phyloP scores from a whole-genome alignment of 78 protist species.

The Parvularia atlantis region DNA sequence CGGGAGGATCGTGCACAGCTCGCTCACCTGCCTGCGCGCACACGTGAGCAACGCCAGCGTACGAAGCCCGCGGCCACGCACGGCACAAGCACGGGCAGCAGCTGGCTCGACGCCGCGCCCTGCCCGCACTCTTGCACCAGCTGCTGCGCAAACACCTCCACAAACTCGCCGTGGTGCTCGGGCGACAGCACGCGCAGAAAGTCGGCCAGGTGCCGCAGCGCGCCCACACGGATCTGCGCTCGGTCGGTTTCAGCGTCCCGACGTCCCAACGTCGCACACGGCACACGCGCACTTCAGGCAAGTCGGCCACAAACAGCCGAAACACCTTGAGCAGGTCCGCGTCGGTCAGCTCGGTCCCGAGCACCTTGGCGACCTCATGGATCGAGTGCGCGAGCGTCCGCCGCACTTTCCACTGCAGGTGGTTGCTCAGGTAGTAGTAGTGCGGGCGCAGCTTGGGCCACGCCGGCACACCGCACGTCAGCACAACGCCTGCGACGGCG shows the following conservation, averaged over 20 bases:
- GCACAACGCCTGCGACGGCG: constrained; percentile 36
- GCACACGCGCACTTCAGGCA: constrained; percentile 50
- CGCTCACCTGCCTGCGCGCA: not conserved
- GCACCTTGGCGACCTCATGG: constrained; percentile 23
- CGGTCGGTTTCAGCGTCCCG: not conserved
- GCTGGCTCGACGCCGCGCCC: not conserved
- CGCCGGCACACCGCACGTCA: constrained; percentile 3
- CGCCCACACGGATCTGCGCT: constrained; percentile 19
- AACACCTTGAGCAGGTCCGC: not conserved
- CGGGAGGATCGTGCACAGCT: not conserved
- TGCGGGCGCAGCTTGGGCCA: constrained; percentile 21
- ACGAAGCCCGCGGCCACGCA: not conserved
- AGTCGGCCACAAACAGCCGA: constrained; percentile 30
- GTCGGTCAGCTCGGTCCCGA: constrained; percentile 28
- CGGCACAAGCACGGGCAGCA: not conserved
- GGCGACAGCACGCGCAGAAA: not conserved
- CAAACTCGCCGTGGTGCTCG: not conserved
- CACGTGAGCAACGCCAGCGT: not conserved
- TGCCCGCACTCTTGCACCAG: not conserved
- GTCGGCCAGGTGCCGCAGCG: constrained; percentile 8
- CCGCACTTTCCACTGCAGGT: constrained; percentile 44
- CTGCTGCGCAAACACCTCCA: not conserved
- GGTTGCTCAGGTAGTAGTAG: not conserved
- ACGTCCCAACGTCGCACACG: too few species aligned
- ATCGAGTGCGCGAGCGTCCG: constrained; percentile 32